Evolutionary conservation across 306 rosid genomes (phyloP).

Genomic region (Prosopis cineraria): DNA sequence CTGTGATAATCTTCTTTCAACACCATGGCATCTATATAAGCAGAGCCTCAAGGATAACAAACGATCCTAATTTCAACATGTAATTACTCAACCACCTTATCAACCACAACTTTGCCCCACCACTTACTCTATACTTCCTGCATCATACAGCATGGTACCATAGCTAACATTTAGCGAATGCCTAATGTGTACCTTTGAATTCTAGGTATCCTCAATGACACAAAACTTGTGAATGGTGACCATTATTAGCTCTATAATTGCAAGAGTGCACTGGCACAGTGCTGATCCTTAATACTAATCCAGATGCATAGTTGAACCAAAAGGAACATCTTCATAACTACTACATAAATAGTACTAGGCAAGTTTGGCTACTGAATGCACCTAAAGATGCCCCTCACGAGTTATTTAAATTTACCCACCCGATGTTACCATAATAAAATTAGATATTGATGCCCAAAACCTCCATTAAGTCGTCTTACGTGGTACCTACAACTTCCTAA

Average conservation of each 20-base stretch:
- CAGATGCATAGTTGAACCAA: constrained; percentile 17
- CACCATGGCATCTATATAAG: constrained; percentile 11
- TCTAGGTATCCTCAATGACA: constrained; percentile 1
- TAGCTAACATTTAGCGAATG: constrained; percentile 18
- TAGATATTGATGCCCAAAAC: constrained; percentile 9
- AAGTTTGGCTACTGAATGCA: background rate
- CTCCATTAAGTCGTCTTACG: background rate
- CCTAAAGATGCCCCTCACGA: background rate
- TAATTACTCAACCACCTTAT: constrained; percentile 1
- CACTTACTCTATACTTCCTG: background rate
- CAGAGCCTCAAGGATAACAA: constrained; percentile 1
- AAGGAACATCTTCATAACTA: background rate
- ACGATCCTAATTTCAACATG: background rate
- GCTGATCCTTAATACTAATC: background rate
- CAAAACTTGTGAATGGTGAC: constrained; percentile 12
- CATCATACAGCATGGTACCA: constrained; percentile 4
- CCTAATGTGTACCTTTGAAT: background rate
- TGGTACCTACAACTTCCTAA: constrained; percentile 14
- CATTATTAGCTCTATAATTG: background rate
- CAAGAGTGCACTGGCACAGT: background rate
- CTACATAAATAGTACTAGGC: background rate
- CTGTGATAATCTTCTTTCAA: background rate
- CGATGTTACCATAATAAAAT: constrained; percentile 8
- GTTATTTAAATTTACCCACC: background rate
- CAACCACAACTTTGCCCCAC: constrained; percentile 6